These are phyloP conservation scores for Aristolochia californica DNA, from an alignment of 164 flowering plant genomes.

Conservation along the genomic window DNA sequence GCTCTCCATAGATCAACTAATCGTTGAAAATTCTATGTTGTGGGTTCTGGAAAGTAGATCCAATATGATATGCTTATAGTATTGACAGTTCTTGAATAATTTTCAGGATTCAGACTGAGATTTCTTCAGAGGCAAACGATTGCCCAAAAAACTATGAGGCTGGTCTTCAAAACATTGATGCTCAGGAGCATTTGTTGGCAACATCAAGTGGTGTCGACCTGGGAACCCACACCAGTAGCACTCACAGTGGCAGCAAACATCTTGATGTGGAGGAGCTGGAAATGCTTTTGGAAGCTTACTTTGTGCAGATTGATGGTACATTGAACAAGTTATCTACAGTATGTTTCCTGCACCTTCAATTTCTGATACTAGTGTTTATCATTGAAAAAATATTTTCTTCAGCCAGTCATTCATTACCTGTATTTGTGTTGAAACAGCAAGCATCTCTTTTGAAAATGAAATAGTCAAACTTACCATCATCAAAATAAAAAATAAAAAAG, in stretches of 20 bases:
- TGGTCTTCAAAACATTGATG: conserved; percentile 25
- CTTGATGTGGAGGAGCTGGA: conserved; percentile 94
- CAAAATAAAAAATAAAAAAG: no score
- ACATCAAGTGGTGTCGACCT: conserved; percentile 33
- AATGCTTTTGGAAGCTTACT: conserved; percentile 96
- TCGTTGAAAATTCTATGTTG: no score
- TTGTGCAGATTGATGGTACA: conserved; percentile 92
- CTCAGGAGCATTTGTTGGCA: conserved; percentile 29
- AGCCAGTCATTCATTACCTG: no score
- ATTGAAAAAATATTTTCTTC: no score
- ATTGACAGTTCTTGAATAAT: not conserved
- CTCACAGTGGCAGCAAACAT: conserved; percentile 56
- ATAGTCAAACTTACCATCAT: no score
- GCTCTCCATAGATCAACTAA: not conserved
- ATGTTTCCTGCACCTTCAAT: conserved; percentile 1
- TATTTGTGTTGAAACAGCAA: no score
- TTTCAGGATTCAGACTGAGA: conserved; percentile 46
- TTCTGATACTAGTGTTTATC: no score
- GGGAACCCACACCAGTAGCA: conserved; percentile 58
- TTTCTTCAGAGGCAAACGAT: conserved; percentile 34
- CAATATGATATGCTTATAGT: no score
- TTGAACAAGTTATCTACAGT: conserved; percentile 82
- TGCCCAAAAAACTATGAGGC: conserved; percentile 24
- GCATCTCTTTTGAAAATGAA: no score
- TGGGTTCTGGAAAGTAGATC: no score